Base-by-base conservation (phyloP, 2,329 filamentous ascomycete genomes). In the Ceratocystis variospora region DNA sequence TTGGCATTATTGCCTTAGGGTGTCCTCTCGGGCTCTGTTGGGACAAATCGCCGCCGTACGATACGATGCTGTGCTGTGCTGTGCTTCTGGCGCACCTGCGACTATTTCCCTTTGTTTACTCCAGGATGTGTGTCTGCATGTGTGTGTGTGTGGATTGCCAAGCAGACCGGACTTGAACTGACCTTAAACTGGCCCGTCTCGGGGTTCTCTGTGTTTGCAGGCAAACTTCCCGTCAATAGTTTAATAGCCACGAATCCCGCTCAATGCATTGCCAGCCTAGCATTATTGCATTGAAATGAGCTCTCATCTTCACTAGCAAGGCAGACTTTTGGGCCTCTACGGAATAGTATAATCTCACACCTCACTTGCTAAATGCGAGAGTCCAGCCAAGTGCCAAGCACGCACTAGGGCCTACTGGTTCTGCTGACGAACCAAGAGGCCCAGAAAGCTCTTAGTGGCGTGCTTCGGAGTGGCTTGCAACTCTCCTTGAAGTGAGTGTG, bases 211-310 rank as follows among this genome's bases (percentile, higher is more conserved):
- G 28, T n/a, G 28, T 28, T 17, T 15, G 25, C n/a, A 19, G 28
- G 53, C 12, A 59, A 59, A 59, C 28, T 59, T 37, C 53, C 53
- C 53, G 53, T 37, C 53, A 33, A 59, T 59, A 59, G 53, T 59
- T n/a, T 31, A 59, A 37, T 17, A 28, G 53, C 8, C 53, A 59
- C 53, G 53, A 59, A 59, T 59, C 53, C 53, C 25, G n/a, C 53
- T 2, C 53, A 59, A 59, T 59, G 25, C 53, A 59, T 25, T 31
- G 25, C 53, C 53, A 37, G n/a, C 37, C 53, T 59, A 31, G 19
- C 28, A 19, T 41, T 8, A 37, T 37, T 31, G 53, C 53, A 33
- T 59, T 59, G 28, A n/a, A 31, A 59, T 59, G 53, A 59, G 28
- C 31, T 57, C 53, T 28, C 5, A 2, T 50, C 46, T 50, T n/a